Evolutionary conservation across 2,329 filamentous ascomycete genomes (phyloP), one percentile per base, ranked within the genome.

Genomic region (Myriosclerotinia curreyana): DNA sequence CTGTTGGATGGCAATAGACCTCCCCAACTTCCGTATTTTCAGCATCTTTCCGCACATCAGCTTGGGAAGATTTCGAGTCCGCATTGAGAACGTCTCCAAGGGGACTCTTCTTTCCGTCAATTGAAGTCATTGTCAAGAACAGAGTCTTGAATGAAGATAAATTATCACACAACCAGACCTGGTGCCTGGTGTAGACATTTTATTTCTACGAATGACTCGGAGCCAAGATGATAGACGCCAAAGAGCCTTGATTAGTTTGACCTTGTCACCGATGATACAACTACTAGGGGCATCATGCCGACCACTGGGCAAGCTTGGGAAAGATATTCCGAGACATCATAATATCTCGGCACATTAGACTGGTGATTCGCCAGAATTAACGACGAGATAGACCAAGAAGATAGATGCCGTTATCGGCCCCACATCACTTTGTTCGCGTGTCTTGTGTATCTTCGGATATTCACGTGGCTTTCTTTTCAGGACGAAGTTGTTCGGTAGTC

Each of bases 21-120:
- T 56, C 53, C 17, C 53, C 53, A 28, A 31, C 40, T 31, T 56
- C 53, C 25, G 44, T 31, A 14, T 44, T 56, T 25, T 56, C 53
- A 15, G 17, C 20, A n/a, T 31, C 25, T 31, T 44, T 44, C 5
- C 7, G 28, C 28, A 31, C 25, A 17, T 40, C 25, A 2, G 25
- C 17, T n/a, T 31, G 25, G 12, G 53, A n/a, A 44, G 25, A 14
- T 31, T 56, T 56, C n/a, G 25, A 56, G 40, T 34, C 38, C 6
- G 20, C 14, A 3, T 40, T 25, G 22, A n/a, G 6, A 31, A 42
- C 15, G 4, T 55, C 53, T 42, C 17, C 38, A 9, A 22, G 17
- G 14, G 25, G 7, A 2, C 12, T 20, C 15, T 31, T n/a, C 1
- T 6, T n/a, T 31, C 40, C 25, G 1, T 55, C 25, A 11, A 42